A percentile compares a stretch with the other conserved stretches of the same genome.
These are phyloP conservation scores for Coemansia sp. DNA, from an alignment of 192 early-diverging fungal species.

Conservation along the genomic window DNA sequence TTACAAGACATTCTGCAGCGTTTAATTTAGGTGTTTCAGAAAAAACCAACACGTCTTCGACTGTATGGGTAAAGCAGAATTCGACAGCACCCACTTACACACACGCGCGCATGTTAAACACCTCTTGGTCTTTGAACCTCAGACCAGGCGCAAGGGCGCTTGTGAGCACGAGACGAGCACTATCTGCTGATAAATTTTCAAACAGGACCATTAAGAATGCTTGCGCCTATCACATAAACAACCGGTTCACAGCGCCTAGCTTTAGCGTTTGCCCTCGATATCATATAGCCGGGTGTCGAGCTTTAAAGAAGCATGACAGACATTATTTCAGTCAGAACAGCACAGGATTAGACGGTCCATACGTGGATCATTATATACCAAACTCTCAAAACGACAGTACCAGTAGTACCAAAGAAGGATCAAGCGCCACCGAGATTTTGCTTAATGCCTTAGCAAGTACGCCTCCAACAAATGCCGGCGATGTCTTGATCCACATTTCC, in stretches of 20 bases:
- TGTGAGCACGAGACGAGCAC: background rate
- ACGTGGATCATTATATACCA: background rate
- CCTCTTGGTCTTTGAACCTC: background rate
- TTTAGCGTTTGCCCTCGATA: background rate
- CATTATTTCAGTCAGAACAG: background rate
- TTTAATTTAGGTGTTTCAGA: no score
- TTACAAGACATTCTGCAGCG: no score
- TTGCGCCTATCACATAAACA: background rate
- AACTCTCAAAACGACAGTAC: background rate
- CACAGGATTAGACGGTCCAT: background rate
- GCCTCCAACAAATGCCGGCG: slow-evolving; percentile 18
- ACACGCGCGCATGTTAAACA: background rate
- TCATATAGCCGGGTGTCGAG: background rate
- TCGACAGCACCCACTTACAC: background rate
- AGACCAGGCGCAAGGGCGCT: background rate
- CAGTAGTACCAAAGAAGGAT: background rate
- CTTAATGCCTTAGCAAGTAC: slow-evolving; percentile 12
- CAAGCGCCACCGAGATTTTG: slow-evolving; percentile 16
- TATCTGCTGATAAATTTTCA: background rate
- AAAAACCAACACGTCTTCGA: no score
- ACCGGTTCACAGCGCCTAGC: background rate
- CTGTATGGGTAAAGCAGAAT: no score
- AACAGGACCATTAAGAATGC: background rate
- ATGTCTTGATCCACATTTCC: slow-evolving; percentile 30
- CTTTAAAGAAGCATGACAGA: background rate